A percentile compares a stretch with the other conserved stretches of the same genome.
Evolutionary conservation across 305 asterid genomes (phyloP).

Genomic region (Rubia peregrina): DNA sequence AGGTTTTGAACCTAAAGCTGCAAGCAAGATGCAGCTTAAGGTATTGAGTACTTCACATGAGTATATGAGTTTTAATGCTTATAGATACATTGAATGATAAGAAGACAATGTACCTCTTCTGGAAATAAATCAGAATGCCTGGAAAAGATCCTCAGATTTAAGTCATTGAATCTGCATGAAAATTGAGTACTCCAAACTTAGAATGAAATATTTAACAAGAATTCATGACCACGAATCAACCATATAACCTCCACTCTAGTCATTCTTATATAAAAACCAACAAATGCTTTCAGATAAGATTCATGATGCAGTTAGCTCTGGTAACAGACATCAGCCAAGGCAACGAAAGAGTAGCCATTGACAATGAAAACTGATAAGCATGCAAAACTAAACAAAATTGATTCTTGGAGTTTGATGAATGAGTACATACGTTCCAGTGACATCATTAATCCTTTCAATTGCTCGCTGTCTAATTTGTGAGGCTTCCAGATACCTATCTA

Average conservation of each 20-base stretch:
- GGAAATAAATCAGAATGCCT: conserved; percentile 81
- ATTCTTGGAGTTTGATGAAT: conserved; percentile 16
- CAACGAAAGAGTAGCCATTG: neutral
- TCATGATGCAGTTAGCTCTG: neutral
- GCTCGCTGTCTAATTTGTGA: conserved; percentile 87
- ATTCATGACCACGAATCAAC: neutral
- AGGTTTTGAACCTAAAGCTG: neutral
- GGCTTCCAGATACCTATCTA: conserved; percentile 89
- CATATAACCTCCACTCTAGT: neutral
- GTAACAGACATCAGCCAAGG: neutral
- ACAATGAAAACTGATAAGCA: neutral
- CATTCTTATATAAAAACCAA: neutral
- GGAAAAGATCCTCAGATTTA: conserved; percentile 69
- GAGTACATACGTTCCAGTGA: conserved; percentile 80
- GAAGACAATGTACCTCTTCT: conserved; percentile 49
- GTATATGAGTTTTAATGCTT: neutral
- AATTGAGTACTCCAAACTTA: conserved; percentile 19
- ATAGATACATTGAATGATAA: neutral
- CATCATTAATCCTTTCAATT: conserved; percentile 78
- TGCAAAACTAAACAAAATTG: neutral
- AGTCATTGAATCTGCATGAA: conserved; percentile 72
- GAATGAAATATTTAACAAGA: conserved; percentile 8
- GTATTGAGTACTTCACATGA: neutral
- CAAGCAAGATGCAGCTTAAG: neutral
- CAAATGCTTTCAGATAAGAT: neutral